These are phyloP conservation scores for Asterophora parasitica DNA, from an alignment of 768 basidiomycete genomes.

Conservation along the genomic window DNA sequence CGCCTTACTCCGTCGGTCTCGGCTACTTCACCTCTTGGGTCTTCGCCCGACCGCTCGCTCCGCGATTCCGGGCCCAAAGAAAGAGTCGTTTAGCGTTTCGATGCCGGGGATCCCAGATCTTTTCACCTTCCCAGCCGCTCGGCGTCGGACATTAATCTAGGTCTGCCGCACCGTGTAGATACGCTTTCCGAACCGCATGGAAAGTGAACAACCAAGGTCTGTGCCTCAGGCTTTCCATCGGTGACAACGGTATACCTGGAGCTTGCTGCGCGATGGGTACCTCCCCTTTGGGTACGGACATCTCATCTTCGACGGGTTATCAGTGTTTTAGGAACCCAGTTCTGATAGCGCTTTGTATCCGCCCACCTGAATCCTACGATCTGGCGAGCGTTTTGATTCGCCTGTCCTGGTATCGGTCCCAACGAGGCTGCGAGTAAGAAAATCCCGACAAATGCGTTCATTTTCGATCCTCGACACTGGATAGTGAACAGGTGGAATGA, in stretches of 20 bases:
- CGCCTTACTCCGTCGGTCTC: not conserved
- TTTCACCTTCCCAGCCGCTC: not conserved
- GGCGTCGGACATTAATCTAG: slow-evolving; percentile 1
- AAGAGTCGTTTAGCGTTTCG: too few species aligned
- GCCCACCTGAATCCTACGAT: too few species aligned
- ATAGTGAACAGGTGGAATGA: too few species aligned
- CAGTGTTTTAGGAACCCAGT: not conserved
- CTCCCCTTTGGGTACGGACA: not conserved
- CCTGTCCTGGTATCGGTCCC: too few species aligned
- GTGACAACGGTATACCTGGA: not conserved
- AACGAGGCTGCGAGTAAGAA: too few species aligned
- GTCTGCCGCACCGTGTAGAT: not conserved
- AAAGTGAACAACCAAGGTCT: not conserved
- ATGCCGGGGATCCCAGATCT: too few species aligned
- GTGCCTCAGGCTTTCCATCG: not conserved
- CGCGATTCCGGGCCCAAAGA: not conserved
- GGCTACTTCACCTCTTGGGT: not conserved
- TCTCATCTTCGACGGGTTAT: not conserved
- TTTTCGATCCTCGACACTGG: too few species aligned
- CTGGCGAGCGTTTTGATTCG: too few species aligned
- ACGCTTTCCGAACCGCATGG: not conserved
- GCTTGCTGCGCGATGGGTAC: not conserved
- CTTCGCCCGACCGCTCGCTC: not conserved
- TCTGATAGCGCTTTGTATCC: too few species aligned
- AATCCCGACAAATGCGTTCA: too few species aligned